These are phyloP conservation scores for Omphalea diandra DNA, from an alignment of 441 rosid genomes.

Conservation along the genomic window DNA sequence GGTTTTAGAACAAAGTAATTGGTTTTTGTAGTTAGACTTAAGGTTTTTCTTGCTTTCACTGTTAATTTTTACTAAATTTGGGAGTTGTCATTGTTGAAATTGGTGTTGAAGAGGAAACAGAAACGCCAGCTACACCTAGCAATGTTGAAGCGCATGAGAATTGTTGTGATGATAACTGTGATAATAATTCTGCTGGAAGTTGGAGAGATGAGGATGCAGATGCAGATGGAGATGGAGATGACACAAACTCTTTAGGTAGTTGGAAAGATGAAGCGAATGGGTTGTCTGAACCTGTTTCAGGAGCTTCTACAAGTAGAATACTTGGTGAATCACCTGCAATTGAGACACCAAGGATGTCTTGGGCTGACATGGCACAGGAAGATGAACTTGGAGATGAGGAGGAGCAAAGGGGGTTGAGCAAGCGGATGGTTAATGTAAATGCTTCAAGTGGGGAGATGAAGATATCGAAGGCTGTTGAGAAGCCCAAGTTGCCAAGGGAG, in stretches of 20 bases:
- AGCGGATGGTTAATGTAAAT: constrained; percentile 30
- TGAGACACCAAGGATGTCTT: constrained; percentile 50
- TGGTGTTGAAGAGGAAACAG: too few relatives aligned
- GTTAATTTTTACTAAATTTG: too few relatives aligned
- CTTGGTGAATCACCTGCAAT: constrained; percentile 21
- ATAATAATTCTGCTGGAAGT: constrained; percentile 33
- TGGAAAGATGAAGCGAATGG: constrained; percentile 55
- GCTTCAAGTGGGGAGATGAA: constrained; percentile 30
- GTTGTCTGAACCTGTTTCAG: constrained; percentile 35
- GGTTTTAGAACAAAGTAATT: too few relatives aligned
- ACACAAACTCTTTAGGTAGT: constrained; percentile 46
- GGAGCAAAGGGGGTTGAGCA: constrained; percentile 23
- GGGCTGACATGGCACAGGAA: constrained; percentile 98
- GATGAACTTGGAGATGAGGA: constrained; percentile 76
- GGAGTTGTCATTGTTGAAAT: too few relatives aligned
- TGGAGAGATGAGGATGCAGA: constrained; percentile 33
- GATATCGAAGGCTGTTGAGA: constrained; percentile 43
- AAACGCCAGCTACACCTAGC: constrained; percentile 17
- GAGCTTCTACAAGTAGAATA: constrained; percentile 39
- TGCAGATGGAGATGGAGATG: constrained; percentile 35
- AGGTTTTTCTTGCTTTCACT: too few relatives aligned
- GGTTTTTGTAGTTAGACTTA: too few relatives aligned
- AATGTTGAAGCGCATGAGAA: constrained; percentile 22
- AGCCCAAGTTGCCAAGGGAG: constrained; percentile 70
- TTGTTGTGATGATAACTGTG: constrained; percentile 32